Base-by-base conservation (phyloP, 148 eudicot genomes). In the Rhododendron ferrugineum region DNA sequence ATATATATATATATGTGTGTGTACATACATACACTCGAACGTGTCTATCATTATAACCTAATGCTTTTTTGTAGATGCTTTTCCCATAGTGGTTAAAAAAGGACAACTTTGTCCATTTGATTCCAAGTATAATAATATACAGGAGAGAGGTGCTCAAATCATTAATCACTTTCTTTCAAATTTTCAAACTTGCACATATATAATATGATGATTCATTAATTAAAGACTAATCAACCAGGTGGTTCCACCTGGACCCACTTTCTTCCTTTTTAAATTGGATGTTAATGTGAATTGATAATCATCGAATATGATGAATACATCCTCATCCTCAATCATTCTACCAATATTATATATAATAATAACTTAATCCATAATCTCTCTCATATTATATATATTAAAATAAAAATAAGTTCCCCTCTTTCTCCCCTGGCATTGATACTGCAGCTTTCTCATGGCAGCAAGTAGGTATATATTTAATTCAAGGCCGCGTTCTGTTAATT, bases 191-290 rank as follows among this genome's bases (percentile, higher is more conserved):
- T 11, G 13, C 72, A 32, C 11, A 14, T 4, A 11, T 77, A 36
- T 18, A 30, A 42, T 58, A 66, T 46, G 18, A 28, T 47, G 22
- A 81, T 54, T 58, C 64, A 84, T 54, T 36, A 22, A 85, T 62
- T 2, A 84, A 32, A 62, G 68, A 5, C 62, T 54, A 81, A 84
- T 82, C 36, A 76, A 86, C 84, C 89, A 89, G 85, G 85, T 75
- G 81, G 85, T 85, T 87, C 87, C 89, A 89, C 88, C 85, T 86
- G 91, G 88, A 76, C 91, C 89, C 85, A 81, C 87, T 42, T 86
- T 42, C 83, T 81, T n/a, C 14, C 32, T 14, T 64, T 40, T 20
- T 77, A 49, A 81, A 46, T 77, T 13, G 34, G 64, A 47, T 79
- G 11, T 64, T 56, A 62, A 78, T 82, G 52, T 52, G 44, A 47